Evolutionary conservation across 495 filamentous ascomycete genomes (phyloP).

Genomic region (Tuber aestivum): DNA sequence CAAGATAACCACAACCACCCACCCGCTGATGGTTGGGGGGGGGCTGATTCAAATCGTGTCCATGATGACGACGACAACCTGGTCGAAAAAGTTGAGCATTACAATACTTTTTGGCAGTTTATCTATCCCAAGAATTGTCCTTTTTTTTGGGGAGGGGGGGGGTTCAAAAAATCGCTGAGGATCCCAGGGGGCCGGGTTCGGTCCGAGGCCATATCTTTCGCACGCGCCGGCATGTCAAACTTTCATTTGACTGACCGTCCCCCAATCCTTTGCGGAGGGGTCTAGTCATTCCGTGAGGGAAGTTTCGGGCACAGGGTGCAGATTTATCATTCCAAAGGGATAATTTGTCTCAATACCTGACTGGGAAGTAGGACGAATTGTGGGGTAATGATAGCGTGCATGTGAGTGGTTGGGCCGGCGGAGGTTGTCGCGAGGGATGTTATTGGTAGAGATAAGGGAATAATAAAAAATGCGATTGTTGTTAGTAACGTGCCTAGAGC

Average conservation of each 20-base stretch:
- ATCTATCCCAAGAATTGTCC: background rate
- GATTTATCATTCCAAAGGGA: background rate
- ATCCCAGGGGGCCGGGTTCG: background rate
- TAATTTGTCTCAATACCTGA: background rate
- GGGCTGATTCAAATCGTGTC: background rate
- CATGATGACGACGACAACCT: background rate
- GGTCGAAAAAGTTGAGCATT: background rate
- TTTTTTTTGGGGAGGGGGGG: too few species aligned
- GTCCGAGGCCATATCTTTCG: background rate
- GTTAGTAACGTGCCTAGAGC: background rate
- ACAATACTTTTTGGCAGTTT: background rate
- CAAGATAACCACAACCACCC: background rate
- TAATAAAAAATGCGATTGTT: background rate
- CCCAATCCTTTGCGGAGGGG: background rate
- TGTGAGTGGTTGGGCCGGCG: background rate
- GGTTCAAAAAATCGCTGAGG: background rate
- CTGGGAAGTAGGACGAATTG: background rate
- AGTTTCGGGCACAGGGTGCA: background rate
- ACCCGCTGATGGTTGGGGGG: background rate
- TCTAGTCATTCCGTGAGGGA: background rate
- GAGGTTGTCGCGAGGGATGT: background rate
- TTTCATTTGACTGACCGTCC: background rate
- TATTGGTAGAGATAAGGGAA: slow-evolving; percentile 1
- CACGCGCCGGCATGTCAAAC: background rate
- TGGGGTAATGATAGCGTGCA: background rate